Evolutionary conservation across 1,139 yeast species (phyloP), one percentile per base, ranked within the genome.

Genomic region (Blastobotrys buckinghamii): DNA sequence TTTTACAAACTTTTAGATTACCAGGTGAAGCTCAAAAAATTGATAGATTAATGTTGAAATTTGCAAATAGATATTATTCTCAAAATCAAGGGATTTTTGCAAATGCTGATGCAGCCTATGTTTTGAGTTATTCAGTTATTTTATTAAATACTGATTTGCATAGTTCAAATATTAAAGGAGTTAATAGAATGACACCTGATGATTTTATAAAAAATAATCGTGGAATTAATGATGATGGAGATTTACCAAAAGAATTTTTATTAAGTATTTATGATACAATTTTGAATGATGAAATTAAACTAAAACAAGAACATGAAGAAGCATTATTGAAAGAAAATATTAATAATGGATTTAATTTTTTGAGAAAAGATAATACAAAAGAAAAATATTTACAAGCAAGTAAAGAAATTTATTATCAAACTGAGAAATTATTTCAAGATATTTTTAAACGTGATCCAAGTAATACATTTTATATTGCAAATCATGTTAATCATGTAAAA

Each of bases 1-100:
- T 88, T 61, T 74, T 94, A 52, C 98, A 94, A 64, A 76, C 82
- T 40, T 94, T 94, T 68, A 76, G 98, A 64, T 75, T 94, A 52
- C 98, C 99, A 0, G 99, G 99, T 42, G 99, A 94, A 69, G 90
- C 97, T 1, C 99, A 94, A 68, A 92, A 92, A 63, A 90, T 94
- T 65, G 98, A 94, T 72, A 76, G 99, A 59, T 88, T 82, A 62
- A 88, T 94, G 96, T 77, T 92, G 61, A 92, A 94, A 62, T 94
- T 94, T 72, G 98, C 98, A 2, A 96, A 89, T 65, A 75, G 95
- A 58, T 94, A 84, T 62, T 82, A 83, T 35, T 81, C 84, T 55
- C 96, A 94, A 49, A 94, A 92, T 62, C 96, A 97, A 6, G 73
- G 74, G 16, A 75, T 82, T 0, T 92, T 92, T 66, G 81, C 96